Evolutionary conservation across 352 stramenopile species (phyloP), one percentile per base, ranked within the genome.

Genomic region (Globisporangium nagaii): DNA sequence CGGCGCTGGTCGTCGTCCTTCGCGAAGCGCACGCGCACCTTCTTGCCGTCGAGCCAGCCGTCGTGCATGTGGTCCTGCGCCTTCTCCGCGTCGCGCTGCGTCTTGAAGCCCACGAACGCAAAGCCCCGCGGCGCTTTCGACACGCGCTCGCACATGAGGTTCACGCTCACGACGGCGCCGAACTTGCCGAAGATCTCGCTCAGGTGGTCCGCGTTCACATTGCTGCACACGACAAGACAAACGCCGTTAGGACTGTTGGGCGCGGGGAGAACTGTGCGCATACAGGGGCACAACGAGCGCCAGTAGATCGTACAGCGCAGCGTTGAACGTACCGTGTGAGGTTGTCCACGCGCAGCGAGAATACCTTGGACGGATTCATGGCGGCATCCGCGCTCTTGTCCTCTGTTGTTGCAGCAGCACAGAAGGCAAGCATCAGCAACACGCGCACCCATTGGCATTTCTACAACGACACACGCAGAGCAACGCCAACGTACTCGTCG

Each of bases 121-220:
- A 68, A 55, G 13, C 65, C 72, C 35, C 62, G 53, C 0, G 74
- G 63, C 13, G 77, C 52, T 20, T 56, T 55, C n/a, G 72, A 67
- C 13, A 44, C 44, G 17, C 28, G 46, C 24, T 77, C 64, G 20
- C 40, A 39, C 27, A 72, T 63, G 52, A 91, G 58, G 2, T 82
- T 68, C 31, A 93, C 84, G 20, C 62, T 59, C 25, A 72, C 30
- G 6, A 95, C 82, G 28, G 57, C 35, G 5, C 82, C 84, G 62
- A 95, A 95, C 67, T 92, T 95, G 62, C 79, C 81, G 60, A 92
- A 95, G 63, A 95, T 92, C 63, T 95, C 84, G 45, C 56, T 70
- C 56, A 95, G 55, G 47, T 95, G 84, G 47, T 93, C 84, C 19
- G 73, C 67, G 49, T 82, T 88, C 41, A 95, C 84, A 50, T 95